Evolutionary conservation across 495 filamentous ascomycete species (phyloP).

Genomic region (Extremus antarcticus): DNA sequence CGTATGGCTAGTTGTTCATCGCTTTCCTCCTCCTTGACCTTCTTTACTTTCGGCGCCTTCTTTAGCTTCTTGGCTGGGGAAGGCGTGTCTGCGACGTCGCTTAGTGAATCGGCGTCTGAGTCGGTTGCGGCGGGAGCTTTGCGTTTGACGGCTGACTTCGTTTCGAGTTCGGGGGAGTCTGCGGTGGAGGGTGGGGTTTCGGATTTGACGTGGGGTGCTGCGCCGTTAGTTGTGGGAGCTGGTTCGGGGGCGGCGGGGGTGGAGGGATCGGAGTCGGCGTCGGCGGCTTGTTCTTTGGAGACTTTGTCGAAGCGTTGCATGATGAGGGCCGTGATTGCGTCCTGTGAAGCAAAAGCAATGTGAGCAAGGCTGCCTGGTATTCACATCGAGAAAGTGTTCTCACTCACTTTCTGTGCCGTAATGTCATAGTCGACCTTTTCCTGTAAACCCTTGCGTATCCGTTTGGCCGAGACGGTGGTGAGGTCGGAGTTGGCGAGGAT

Average conservation of each 20-base stretch:
- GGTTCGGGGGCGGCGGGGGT: constrained; percentile 10
- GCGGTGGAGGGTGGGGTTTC: background rate
- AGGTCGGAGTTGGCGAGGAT: constrained; percentile 77
- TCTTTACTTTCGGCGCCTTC: constrained; percentile 36
- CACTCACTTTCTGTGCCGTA: constrained; percentile 70
- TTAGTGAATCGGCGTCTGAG: constrained; percentile 26
- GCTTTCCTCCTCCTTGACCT: constrained; percentile 40
- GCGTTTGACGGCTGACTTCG: no score
- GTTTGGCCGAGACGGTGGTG: constrained; percentile 82
- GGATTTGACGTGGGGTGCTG: constrained; percentile 1
- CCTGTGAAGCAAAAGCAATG: no score
- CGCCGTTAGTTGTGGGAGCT: constrained; percentile 39
- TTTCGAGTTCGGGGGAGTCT: constrained; percentile 10
- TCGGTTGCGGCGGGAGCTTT: constrained; percentile 28
- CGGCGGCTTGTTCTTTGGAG: constrained; percentile 39
- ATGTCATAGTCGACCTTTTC: constrained; percentile 69
- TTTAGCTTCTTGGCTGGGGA: constrained; percentile 38
- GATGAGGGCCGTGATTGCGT: constrained; percentile 71
- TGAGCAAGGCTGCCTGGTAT: no score
- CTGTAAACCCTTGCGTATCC: constrained; percentile 78
- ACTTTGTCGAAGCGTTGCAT: constrained; percentile 82
- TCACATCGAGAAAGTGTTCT: no score
- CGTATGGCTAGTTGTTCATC: constrained; percentile 59
- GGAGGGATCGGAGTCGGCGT: constrained; percentile 22
- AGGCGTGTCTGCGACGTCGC: constrained; percentile 20